Percentiles rank a stretch among this genome's conserved stretches.
Evolutionary conservation across 495 filamentous ascomycete genomes (phyloP).

Genomic region (Hypoxylon intermedium): DNA sequence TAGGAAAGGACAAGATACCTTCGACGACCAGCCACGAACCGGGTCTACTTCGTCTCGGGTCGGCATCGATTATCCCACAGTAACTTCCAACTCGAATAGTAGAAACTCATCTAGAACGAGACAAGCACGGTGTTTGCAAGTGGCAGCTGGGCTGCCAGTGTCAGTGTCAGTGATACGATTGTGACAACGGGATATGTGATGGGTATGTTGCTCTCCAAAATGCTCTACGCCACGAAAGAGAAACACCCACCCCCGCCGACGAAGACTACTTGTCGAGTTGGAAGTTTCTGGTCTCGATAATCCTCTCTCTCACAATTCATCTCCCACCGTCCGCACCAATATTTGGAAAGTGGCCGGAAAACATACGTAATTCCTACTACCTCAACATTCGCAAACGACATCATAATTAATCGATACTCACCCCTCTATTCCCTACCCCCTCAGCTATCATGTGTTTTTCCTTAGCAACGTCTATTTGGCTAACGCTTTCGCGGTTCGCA

Average conservation of each 20-base stretch:
- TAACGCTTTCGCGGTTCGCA: slow-evolving; percentile 41
- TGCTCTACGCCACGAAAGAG: slow-evolving; percentile 5
- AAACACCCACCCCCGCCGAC: neutral
- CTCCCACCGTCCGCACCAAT: neutral
- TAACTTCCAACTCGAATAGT: slow-evolving; percentile 3
- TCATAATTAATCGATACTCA: neutral
- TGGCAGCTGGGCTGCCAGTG: slow-evolving; percentile 27
- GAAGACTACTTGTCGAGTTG: neutral
- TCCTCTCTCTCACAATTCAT: neutral
- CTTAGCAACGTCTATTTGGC: slow-evolving; percentile 31
- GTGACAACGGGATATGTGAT: slow-evolving; percentile 35
- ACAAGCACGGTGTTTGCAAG: slow-evolving; percentile 6
- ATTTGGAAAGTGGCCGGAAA: neutral
- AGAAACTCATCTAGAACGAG: slow-evolving; percentile 5
- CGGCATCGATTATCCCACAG: slow-evolving; percentile 9
- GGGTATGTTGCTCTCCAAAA: slow-evolving; percentile 29
- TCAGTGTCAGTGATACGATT: slow-evolving; percentile 8
- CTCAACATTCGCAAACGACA: slow-evolving; percentile 8
- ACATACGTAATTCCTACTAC: neutral
- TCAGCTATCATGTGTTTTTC: slow-evolving; percentile 20
- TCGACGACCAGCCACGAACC: slow-evolving; percentile 14
- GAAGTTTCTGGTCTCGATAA: slow-evolving; percentile 7
- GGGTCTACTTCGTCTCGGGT: slow-evolving; percentile 5
- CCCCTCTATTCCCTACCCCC: slow-evolving; percentile 2
- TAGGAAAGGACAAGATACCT: slow-evolving; percentile 33